These are phyloP conservation scores for Xerocomellus chrysenteron DNA, from an alignment of 768 basidiomycete genomes.

Conservation along the genomic window DNA sequence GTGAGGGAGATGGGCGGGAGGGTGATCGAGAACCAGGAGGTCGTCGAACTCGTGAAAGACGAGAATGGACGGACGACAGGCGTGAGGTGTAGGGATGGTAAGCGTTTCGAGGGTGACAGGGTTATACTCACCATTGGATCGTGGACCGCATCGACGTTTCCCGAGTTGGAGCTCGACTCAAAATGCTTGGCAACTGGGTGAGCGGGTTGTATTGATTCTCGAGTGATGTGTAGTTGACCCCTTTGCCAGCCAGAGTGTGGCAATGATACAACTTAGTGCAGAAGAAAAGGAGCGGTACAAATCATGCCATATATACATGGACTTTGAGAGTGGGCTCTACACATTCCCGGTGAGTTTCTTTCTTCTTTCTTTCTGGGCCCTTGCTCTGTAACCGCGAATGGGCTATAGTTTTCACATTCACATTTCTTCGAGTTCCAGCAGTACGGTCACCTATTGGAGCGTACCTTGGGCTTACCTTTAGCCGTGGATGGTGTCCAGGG, in stretches of 20 bases:
- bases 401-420: background rate
- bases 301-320: slow-evolving; percentile 65
- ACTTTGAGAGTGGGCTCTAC: slow-evolving; percentile 77
- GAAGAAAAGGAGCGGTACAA: slow-evolving; percentile 67
- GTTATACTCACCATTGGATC: slow-evolving; percentile 75
- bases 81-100: slow-evolving; percentile 62
- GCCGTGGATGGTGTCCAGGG: background rate
- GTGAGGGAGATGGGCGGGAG: slow-evolving; percentile 61
- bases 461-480: background rate
- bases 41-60: slow-evolving; percentile 45
- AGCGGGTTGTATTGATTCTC: slow-evolving; percentile 14
- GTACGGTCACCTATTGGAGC: too few relatives aligned
- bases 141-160: slow-evolving; percentile 84
- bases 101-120: slow-evolving; percentile 51
- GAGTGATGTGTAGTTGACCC: background rate
- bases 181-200: slow-evolving; percentile 81
- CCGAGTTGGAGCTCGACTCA: slow-evolving; percentile 48
- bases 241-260: slow-evolving; percentile 69
- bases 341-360: slow-evolving; percentile 66
- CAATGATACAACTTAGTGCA: slow-evolving; percentile 67
- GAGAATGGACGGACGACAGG: slow-evolving; percentile 47
- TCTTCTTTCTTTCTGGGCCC: background rate
- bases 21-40: slow-evolving; percentile 57
- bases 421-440: background rate
- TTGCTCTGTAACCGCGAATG: background rate